phyloP scores from a whole-genome alignment of 306 rosid genomes.

The Sicyos edulis region DNA sequence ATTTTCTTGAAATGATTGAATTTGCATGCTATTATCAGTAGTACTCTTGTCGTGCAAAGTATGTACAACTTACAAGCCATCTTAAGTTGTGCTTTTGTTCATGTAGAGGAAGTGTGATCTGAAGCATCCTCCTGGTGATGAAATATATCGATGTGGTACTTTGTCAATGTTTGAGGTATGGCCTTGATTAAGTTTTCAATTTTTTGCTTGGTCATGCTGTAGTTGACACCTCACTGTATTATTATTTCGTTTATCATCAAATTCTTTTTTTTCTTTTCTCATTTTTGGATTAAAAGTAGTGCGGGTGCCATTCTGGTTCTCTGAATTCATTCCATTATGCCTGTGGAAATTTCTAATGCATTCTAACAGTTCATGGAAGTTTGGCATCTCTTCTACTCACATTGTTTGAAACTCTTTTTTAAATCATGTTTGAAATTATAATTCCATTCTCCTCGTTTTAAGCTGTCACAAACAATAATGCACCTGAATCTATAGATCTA shows the following conservation, averaged over 20 bases:
- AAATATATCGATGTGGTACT: slow-evolving; percentile 94
- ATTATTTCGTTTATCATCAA: not conserved
- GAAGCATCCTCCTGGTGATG: slow-evolving; percentile 99
- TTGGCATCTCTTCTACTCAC: not conserved
- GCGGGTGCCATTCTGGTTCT: slow-evolving; percentile 1
- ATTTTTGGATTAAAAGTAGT: not conserved
- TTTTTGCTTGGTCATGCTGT: slow-evolving; percentile 1
- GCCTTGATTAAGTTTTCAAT: slow-evolving; percentile 4
- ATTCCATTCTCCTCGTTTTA: not conserved
- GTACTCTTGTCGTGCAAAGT: not conserved
- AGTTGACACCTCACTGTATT: not conserved
- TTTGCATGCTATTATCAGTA: not conserved
- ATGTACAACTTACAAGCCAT: not conserved
- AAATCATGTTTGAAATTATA: not conserved
- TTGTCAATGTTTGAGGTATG: slow-evolving; percentile 98
- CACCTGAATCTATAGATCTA: not conserved
- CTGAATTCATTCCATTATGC: not conserved
- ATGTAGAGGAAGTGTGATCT: slow-evolving; percentile 94
- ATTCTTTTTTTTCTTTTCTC: not conserved
- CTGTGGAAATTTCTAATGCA: not conserved
- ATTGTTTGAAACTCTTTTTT: not conserved
- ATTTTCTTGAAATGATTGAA: not conserved
- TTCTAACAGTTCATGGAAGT: not conserved
- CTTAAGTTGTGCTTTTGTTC: slow-evolving; percentile 20
- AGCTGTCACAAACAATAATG: not conserved